Conservation (phyloP, 2,329 filamentous ascomycete genomes). For the Diplodia corticola region DNA sequence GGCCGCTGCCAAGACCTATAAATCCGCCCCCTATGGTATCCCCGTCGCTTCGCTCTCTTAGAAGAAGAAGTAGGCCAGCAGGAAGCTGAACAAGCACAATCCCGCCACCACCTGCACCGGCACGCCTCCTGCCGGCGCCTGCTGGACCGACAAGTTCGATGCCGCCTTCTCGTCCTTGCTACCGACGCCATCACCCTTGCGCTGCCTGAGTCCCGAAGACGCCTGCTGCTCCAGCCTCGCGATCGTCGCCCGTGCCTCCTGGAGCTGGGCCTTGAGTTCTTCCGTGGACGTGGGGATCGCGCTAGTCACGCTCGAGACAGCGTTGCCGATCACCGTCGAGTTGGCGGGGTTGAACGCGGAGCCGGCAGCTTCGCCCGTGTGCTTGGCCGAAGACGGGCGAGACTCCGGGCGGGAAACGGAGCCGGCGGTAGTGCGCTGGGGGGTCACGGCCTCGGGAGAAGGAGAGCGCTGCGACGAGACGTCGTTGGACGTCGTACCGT, state of each 20-base stretch:
- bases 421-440: slow-evolving; percentile 41
- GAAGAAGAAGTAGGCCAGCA: slow-evolving; percentile 96
- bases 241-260: slow-evolving; percentile 73
- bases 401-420: slow-evolving; percentile 43
- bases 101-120: slow-evolving; percentile 81
- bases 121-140: slow-evolving; percentile 69
- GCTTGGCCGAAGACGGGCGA: slow-evolving; percentile 41
- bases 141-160: slow-evolving; percentile 51
- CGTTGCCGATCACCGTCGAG: slow-evolving; percentile 43
- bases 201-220: slow-evolving; percentile 69
- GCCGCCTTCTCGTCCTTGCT: slow-evolving; percentile 49
- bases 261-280: slow-evolving; percentile 71
- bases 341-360: slow-evolving; percentile 45
- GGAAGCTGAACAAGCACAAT: slow-evolving; percentile 84
- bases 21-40: slow-evolving; percentile 3
- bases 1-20: slow-evolving; percentile 3
- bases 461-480: slow-evolving; percentile 54
- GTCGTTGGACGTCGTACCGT: slow-evolving; percentile 33
- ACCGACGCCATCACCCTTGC: slow-evolving; percentile 62
- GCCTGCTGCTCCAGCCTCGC: slow-evolving; percentile 64
- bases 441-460: slow-evolving; percentile 52
- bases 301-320: slow-evolving; percentile 52
- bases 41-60: slow-evolving; percentile 44
- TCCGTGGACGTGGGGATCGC: slow-evolving; percentile 53
- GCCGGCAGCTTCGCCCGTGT: slow-evolving; percentile 44